Evolutionary conservation across 2,329 filamentous ascomycete species (phyloP), one percentile per base, ranked within the genome.

Genomic region (Colletotrichum viniferum): DNA sequence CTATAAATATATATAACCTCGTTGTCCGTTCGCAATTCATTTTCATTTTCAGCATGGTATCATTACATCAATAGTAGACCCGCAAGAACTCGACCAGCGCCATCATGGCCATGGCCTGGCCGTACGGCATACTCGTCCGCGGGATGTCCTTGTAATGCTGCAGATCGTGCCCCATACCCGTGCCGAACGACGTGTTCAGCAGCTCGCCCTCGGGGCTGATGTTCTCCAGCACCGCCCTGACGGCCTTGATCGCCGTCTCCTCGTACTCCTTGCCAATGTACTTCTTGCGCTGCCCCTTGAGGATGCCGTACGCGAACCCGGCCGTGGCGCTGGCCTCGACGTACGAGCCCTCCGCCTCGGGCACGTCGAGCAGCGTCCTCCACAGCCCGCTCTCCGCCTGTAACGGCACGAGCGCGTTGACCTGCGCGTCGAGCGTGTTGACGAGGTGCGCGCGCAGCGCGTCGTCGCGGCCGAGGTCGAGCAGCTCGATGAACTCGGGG

Each of bases 71-170:
- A 62, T 69, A 52, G n/a, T 65, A 76, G 36, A 88, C 88, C 63
- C 93, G 88, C 83, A 94, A 81, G 79, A 93, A 94, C 84, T 96
- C 94, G 0, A 93, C 94, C 77, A 96, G 82, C 1, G 93, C 92
- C 92, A 96, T 95, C 77, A 96, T 95, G 1, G 93, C 94, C 94
- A 96, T 96, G 1, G 94, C 93, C 82, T 96, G 94, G 0, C 94
- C 94, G 79, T 96, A 96, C 8, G 94, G 94, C 94, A 96, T 96
- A 79, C 92, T 93, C 4, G 94, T 96, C 76, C 93, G 84, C 3
- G 92, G 89, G 73, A 96, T 96, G 77, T 94, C 90, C 83, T 94
- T 93, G 81, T 96, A 96, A 82, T 95, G 93, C 84, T 96, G 90
- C 81, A 96, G 82, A 73, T 90, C 89, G 77, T 91, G 87, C 0